A percentile compares a stretch with the other conserved stretches of the same genome.
Evolutionary conservation across 495 filamentous ascomycete species (phyloP).

Genomic region (Penicillium steckii): DNA sequence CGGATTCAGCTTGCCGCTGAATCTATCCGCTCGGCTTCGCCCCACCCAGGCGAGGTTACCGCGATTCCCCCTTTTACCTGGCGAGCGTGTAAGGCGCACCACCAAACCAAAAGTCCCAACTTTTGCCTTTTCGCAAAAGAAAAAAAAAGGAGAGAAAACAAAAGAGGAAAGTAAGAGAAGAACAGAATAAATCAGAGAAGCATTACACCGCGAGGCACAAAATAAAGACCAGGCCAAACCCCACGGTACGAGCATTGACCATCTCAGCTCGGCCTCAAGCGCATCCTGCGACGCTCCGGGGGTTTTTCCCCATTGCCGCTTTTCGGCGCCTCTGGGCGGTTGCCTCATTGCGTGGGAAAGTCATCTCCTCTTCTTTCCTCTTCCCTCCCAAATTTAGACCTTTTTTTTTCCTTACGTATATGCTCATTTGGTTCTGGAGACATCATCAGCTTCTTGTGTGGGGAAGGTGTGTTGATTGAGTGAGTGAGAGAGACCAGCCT

Average conservation of each 20-base stretch:
- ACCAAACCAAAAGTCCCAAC: no score
- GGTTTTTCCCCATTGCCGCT: background rate
- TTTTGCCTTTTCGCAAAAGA: background rate
- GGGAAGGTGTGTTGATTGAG: background rate
- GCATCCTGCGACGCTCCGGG: conserved; percentile 3
- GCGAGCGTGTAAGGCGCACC: background rate
- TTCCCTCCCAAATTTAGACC: background rate
- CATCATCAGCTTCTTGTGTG: background rate
- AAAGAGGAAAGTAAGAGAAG: background rate
- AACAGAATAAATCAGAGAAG: background rate
- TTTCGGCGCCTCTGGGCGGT: conserved; percentile 1
- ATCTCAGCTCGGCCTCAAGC: conserved; percentile 11
- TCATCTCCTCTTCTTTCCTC: background rate
- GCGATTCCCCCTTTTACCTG: conserved; percentile 8
- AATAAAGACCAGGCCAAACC: background rate
- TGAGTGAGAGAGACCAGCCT: background rate
- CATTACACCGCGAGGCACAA: background rate
- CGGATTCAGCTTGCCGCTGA: background rate
- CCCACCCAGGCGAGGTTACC: conserved; percentile 24
- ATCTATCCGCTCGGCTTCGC: conserved; percentile 11
- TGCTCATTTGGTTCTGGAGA: background rate
- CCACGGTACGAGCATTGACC: conserved; percentile 2
- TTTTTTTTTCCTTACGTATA: background rate
- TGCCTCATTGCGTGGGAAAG: background rate
- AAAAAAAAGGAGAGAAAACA: background rate